Base-by-base conservation (phyloP, 1,284 basidiomycete species). In the Lignosus rhinocerotis region DNA sequence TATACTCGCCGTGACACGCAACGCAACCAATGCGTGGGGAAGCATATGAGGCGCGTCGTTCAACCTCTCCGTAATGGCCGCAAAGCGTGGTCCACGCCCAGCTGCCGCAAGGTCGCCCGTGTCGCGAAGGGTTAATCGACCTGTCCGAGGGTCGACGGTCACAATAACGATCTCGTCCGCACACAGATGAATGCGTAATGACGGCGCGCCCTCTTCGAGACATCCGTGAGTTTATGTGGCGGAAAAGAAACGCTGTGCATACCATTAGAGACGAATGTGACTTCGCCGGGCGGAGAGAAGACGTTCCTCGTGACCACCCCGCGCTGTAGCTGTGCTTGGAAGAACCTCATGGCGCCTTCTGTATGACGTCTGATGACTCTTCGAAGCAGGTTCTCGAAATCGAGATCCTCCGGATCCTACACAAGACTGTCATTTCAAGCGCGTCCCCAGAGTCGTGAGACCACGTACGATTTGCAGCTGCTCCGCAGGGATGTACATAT, bases 101-200 rank as follows among this genome's bases (percentile, higher is more conserved):
- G 86, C 84, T 8, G 86, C 85, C 3, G 88, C 85, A 30, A 93
- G 80, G 66, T 90, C 88, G 8, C 89, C 89, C 1, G 84, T 87
- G 69, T 92, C 90, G 11, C 84, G 80, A 42, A 92, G 75, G 57
- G 79, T 85, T 60, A 92, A 73, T 16, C 83, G 82, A 12, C 90
- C 90, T 0, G 88, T 91, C 62, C 90, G 79, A 1, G 83, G 73
- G 65, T 93, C 90, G 48, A 93, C 81, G 6, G 85, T 85, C 52
- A 92, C 80, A 19, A 88, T 76, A 32, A 89, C 84, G 17, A 86
- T 74, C 67, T 92, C 88, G 58, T 90, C 87, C 1, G 86, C 86
- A 65, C 87, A 91, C 19, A 93, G 74, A 62, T 84, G 81, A 6
- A 88, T 78, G 17, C 80, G 84, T 38, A 93, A 76, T 25, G 83